Percentiles rank a stretch among this genome's conserved stretches.
phyloP scores from a whole-genome alignment of 495 filamentous ascomycete species.

The Talaromyces stipitatus region DNA sequence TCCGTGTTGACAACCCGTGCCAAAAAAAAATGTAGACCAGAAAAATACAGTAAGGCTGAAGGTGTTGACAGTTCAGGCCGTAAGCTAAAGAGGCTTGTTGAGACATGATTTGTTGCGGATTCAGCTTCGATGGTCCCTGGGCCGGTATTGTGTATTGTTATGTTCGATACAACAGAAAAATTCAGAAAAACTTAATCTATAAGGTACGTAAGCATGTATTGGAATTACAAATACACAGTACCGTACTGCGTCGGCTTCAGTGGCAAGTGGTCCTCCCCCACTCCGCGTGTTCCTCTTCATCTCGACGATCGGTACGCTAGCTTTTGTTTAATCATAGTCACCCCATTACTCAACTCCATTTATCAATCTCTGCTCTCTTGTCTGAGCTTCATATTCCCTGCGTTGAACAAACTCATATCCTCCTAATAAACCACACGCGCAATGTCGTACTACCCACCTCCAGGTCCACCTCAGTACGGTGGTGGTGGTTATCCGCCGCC shows the following conservation, averaged over 20 bases:
- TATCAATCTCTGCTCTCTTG: neutral
- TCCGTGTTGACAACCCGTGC: neutral
- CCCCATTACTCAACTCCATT: neutral
- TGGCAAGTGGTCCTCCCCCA: neutral
- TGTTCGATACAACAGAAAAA: neutral
- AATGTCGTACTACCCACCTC: constrained; percentile 49
- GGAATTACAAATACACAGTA: too few relatives aligned
- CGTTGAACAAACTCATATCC: neutral
- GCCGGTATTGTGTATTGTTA: neutral
- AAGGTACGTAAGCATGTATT: too few relatives aligned
- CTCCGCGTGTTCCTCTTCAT: neutral
- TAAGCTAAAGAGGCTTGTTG: neutral
- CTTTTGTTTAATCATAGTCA: neutral
- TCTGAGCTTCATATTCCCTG: neutral
- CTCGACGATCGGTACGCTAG: neutral
- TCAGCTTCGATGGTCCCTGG: neutral
- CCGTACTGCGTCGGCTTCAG: neutral
- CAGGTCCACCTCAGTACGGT: constrained; percentile 28
- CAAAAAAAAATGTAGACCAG: neutral
- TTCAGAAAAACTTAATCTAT: too few relatives aligned
- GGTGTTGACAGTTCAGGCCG: neutral
- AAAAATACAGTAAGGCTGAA: neutral
- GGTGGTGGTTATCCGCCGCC: constrained; percentile 42
- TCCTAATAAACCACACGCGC: neutral
- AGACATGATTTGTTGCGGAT: neutral